Evolutionary conservation across 176 grass and related monocot genomes (phyloP).

Genomic region (Luzula sylvatica): DNA sequence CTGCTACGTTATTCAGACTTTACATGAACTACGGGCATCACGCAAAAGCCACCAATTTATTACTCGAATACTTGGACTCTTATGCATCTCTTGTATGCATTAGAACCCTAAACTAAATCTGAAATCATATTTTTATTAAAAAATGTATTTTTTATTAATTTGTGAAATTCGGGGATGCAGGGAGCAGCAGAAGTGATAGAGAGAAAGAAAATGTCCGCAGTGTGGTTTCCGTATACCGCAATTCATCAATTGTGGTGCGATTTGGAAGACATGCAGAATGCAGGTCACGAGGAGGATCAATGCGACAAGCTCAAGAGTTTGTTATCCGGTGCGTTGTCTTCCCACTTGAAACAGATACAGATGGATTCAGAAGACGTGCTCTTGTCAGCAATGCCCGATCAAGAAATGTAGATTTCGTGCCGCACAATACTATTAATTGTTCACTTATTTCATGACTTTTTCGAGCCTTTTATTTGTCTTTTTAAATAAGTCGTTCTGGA

Average conservation of each 20-base stretch:
- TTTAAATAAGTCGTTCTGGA: no score
- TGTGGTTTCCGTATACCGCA: constrained; percentile 67
- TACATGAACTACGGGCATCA: constrained; percentile 73
- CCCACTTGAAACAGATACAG: constrained; percentile 62
- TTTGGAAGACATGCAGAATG: constrained; percentile 55
- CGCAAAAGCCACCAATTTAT: constrained; percentile 66
- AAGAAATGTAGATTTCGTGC: constrained; percentile 13
- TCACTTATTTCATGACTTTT: no score
- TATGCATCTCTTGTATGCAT: constrained; percentile 59
- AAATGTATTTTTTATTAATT: constrained; percentile 9
- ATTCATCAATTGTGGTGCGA: constrained; percentile 70
- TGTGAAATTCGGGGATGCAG: constrained; percentile 34
- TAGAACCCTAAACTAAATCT: not conserved
- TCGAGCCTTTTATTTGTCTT: no score
- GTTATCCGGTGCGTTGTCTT: constrained; percentile 48
- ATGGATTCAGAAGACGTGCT: constrained; percentile 64
- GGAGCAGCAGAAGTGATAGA: constrained; percentile 51
- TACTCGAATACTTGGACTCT: constrained; percentile 74
- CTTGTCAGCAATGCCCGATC: constrained; percentile 37
- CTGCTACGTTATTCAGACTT: constrained; percentile 78
- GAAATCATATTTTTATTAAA: not conserved
- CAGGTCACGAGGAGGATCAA: constrained; percentile 58
- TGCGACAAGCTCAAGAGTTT: constrained; percentile 65
- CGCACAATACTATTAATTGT: no score
- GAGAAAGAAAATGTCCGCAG: constrained; percentile 75